Conservation (phyloP, 2,329 filamentous ascomycete genomes). For the Didymella segeticola region DNA sequence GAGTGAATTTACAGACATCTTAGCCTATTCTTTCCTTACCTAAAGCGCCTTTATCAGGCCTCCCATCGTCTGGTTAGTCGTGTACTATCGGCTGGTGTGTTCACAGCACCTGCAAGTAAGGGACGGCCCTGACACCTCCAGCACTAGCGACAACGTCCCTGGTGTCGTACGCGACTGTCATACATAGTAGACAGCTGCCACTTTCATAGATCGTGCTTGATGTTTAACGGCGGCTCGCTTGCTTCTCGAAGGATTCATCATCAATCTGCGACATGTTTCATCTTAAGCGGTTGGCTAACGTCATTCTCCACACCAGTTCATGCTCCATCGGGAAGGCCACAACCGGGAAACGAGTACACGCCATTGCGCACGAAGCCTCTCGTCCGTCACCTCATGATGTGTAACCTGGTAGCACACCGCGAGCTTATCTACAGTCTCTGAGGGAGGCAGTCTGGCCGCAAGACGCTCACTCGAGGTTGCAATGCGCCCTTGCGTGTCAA, state of each 20-base stretch:
- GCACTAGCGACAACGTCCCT: conserved; percentile 2
- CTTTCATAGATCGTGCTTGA: conserved; percentile 8
- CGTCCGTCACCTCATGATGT: conserved; percentile 11
- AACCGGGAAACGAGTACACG: not conserved
- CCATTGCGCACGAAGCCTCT: conserved; percentile 11
- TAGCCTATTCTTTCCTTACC: too few relatives aligned
- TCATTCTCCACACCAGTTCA: conserved; percentile 11
- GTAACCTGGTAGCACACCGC: conserved; percentile 1
- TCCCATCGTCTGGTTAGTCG: too few relatives aligned
- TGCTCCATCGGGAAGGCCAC: conserved; percentile 16
- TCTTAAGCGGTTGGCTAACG: conserved; percentile 10
- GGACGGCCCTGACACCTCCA: conserved; percentile 7
- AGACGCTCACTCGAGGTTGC: conserved; percentile 13
- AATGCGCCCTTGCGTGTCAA: conserved; percentile 30
- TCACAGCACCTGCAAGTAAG: too few relatives aligned
- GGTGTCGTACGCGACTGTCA: conserved; percentile 8
- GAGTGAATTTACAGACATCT: too few relatives aligned
- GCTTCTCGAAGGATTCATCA: conserved; percentile 12
- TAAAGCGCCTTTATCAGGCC: too few relatives aligned
- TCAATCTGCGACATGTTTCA: conserved; percentile 19
- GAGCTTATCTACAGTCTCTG: conserved; percentile 9
- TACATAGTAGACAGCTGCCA: conserved; percentile 13
- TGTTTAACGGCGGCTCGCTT: conserved; percentile 10
- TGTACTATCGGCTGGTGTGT: too few relatives aligned
- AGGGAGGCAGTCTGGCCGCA: conserved; percentile 2